Percentiles rank a stretch among this genome's conserved stretches.
Conservation (phyloP, 2,329 filamentous ascomycete genomes). For the Fusarium verticillioides region DNA sequence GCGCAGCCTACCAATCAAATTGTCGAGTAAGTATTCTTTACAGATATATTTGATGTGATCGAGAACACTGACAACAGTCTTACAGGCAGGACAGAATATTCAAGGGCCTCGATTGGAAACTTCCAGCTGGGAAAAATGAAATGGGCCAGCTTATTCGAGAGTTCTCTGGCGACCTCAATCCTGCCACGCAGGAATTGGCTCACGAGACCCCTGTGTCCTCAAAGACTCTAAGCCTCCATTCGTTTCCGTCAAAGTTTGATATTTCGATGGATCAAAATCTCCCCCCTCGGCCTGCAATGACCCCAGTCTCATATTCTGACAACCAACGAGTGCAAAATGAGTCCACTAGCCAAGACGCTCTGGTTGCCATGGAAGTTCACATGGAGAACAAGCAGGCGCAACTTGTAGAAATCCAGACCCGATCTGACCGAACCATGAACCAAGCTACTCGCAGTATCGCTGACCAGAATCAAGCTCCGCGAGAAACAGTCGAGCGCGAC, state of each 20-base stretch:
- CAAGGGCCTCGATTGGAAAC: conserved; percentile 12
- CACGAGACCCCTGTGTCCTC: neutral
- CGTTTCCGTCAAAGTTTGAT: conserved; percentile 32
- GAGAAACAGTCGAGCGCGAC: neutral
- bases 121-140: conserved; percentile 4
- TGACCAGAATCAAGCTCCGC: neutral
- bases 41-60: neutral
- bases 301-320: neutral
- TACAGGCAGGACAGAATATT: conserved; percentile 1
- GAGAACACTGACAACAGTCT: neutral
- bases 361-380: neutral
- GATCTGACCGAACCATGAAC: neutral
- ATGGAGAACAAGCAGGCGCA: neutral
- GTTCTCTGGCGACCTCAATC: neutral
- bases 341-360: neutral
- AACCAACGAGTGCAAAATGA: neutral
- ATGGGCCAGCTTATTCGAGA: conserved; percentile 6
- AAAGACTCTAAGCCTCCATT: neutral
- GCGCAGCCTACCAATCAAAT: neutral
- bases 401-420: neutral
- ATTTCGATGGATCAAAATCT: conserved; percentile 45
- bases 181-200: neutral
- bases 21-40: conserved; percentile 10
- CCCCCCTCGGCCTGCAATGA: neutral
- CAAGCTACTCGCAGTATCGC: neutral